Percentiles rank a stretch among this genome's conserved stretches.
Conservation (phyloP, 768 basidiomycete genomes). For the Pulveroboletus sp. region DNA sequence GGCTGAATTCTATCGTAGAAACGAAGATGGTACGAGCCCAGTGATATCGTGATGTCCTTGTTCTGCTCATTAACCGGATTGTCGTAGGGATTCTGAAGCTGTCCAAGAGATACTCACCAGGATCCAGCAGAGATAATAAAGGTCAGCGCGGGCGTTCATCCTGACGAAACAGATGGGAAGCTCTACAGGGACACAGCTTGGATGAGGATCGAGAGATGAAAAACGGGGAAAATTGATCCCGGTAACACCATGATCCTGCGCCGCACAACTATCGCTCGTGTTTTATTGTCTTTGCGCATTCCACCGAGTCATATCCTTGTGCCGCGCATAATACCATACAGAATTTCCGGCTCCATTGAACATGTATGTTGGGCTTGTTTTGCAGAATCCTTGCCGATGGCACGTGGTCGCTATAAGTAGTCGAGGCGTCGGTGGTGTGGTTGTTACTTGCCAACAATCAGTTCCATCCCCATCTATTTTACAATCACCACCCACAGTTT, state of each 20-base stretch:
- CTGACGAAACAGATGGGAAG: conserved; percentile 16
- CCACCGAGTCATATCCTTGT: not conserved
- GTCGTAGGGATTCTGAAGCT: conserved; percentile 22
- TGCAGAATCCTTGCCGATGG: conserved; percentile 6
- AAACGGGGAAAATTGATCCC: conserved; percentile 7
- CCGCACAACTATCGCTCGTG: not conserved
- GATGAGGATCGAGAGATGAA: conserved; percentile 23
- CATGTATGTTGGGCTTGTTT: conserved; percentile 8
- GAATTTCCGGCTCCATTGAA: not conserved
- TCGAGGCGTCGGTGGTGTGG: not conserved
- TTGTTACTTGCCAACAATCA: conserved; percentile 16
- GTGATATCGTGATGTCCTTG: not conserved
- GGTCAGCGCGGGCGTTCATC: conserved; percentile 21
- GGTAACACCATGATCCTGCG: not conserved
- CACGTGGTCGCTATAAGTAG: conserved; percentile 33
- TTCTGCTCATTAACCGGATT: conserved; percentile 5
- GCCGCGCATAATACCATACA: conserved; percentile 8
- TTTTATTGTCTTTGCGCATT: conserved; percentile 1
- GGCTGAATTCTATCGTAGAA: conserved; percentile 54
- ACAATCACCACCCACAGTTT: conserved; percentile 7
- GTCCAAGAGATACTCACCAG: conserved; percentile 23
- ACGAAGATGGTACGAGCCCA: conserved; percentile 42
- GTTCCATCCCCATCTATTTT: conserved; percentile 7
- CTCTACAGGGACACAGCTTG: not conserved
- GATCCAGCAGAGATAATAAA: conserved; percentile 7